Conservation (phyloP, 495 filamentous ascomycete species). For the Aspergillus wentii region DNA sequence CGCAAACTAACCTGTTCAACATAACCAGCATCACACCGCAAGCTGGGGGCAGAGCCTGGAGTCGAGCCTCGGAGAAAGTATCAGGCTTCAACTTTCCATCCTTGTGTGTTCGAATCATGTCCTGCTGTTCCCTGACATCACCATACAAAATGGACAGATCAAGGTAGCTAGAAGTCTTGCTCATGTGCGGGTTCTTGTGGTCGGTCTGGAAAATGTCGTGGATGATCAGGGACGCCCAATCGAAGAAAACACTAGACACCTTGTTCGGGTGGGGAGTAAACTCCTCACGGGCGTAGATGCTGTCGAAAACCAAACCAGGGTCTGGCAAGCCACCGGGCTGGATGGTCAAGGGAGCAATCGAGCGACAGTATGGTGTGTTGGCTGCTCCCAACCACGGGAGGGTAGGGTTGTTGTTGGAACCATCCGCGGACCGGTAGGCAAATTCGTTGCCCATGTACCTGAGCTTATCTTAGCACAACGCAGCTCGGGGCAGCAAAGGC, state of each 20-base stretch:
- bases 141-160: slow-evolving; percentile 57
- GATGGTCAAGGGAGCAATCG: slow-evolving; percentile 46
- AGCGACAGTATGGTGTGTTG: slow-evolving; percentile 51
- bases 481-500: neutral
- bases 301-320: slow-evolving; percentile 50
- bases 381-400: slow-evolving; percentile 52
- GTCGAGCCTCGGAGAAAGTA: slow-evolving; percentile 50
- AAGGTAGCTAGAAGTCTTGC: slow-evolving; percentile 55
- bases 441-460: slow-evolving; percentile 62
- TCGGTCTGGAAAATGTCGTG: slow-evolving; percentile 59
- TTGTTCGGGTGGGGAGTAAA: slow-evolving; percentile 53
- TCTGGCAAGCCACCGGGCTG: slow-evolving; percentile 50
- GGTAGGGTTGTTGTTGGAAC: slow-evolving; percentile 60
- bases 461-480: slow-evolving; percentile 7
- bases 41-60: slow-evolving; percentile 52
- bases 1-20: slow-evolving; percentile 36
- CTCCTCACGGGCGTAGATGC: slow-evolving; percentile 45
- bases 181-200: slow-evolving; percentile 44
- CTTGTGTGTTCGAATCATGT: slow-evolving; percentile 50
- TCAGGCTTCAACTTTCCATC: slow-evolving; percentile 56
- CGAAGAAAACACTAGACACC: slow-evolving; percentile 55
- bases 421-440: slow-evolving; percentile 66
- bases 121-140: slow-evolving; percentile 51
- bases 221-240: slow-evolving; percentile 54
- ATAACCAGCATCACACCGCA: slow-evolving; percentile 54